phyloP scores from a whole-genome alignment of 1,284 basidiomycete species.

The Ganoderma lucidum region DNA sequence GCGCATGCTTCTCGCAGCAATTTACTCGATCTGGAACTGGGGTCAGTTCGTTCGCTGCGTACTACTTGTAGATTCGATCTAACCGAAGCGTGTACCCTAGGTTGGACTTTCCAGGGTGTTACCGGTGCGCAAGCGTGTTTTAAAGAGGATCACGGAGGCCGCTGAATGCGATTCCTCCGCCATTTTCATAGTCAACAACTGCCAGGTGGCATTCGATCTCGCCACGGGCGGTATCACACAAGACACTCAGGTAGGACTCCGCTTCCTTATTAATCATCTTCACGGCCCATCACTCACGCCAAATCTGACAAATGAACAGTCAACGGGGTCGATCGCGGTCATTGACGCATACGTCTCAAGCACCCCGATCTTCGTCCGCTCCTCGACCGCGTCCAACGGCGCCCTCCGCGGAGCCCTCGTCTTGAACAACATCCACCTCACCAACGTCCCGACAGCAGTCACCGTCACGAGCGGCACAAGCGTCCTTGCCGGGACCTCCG shows the following conservation, averaged over 20 bases:
- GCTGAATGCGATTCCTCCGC: not conserved
- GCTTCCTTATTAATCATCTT: not conserved
- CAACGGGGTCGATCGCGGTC: conserved; percentile 62
- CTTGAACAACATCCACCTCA: conserved; percentile 63
- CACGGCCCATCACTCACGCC: not conserved
- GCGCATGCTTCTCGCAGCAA: conserved; percentile 25
- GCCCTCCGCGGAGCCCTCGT: conserved; percentile 59
- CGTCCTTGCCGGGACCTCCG: conserved; percentile 54
- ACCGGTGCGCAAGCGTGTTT: conserved; percentile 39
- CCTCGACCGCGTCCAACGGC: conserved; percentile 43
- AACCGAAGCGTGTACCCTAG: conserved; percentile 23
- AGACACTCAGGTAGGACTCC: conserved; percentile 25
- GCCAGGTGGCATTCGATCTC: conserved; percentile 55
- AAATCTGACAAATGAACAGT: conserved; percentile 27
- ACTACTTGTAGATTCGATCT: not conserved
- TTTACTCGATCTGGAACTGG: conserved; percentile 64
- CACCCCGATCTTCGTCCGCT: conserved; percentile 50
- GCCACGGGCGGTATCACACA: conserved; percentile 51
- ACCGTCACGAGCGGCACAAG: conserved; percentile 55
- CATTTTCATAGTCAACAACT: conserved; percentile 53
- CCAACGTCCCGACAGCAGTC: conserved; percentile 62
- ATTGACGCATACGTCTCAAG: conserved; percentile 67
- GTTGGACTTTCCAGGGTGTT: conserved; percentile 53
- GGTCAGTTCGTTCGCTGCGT: conserved; percentile 40
- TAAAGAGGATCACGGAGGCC: not conserved